These are phyloP conservation scores for Asclepias syriaca DNA, from an alignment of 257 asterid species.

Conservation along the genomic window DNA sequence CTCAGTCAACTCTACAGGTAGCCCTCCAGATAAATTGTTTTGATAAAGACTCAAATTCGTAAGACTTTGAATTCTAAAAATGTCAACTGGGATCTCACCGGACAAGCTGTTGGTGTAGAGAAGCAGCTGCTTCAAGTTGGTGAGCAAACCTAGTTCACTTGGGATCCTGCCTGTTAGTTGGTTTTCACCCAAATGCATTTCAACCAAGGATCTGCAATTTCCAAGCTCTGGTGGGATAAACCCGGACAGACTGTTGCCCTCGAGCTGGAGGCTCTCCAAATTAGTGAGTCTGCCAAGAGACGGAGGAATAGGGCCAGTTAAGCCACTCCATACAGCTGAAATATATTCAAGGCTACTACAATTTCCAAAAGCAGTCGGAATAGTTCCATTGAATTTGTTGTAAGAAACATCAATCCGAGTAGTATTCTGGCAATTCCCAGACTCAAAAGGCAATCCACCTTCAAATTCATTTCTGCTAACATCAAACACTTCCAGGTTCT, in stretches of 20 bases:
- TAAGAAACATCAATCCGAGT: conserved; percentile 37
- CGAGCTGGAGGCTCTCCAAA: conserved; percentile 46
- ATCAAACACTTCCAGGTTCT: conserved; percentile 31
- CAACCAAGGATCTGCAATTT: conserved; percentile 50
- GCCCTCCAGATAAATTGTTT: conserved; percentile 66
- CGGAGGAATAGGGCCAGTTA: conserved; percentile 66
- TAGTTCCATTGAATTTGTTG: conserved; percentile 50
- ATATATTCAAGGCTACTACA: conserved; percentile 42
- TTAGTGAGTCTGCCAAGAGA: conserved; percentile 52
- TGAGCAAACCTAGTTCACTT: conserved; percentile 53
- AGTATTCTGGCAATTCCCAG: conserved; percentile 37
- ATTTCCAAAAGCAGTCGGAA: conserved; percentile 58
- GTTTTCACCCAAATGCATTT: conserved; percentile 44
- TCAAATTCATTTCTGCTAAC: conserved; percentile 45
- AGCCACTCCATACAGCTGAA: conserved; percentile 45
- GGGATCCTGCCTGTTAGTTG: conserved; percentile 61
- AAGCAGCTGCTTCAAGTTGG: conserved; percentile 31
- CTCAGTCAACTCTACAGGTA: conserved; percentile 58
- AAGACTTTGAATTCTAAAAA: conserved; percentile 69
- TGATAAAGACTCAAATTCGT: conserved; percentile 43
- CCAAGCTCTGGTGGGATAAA: conserved; percentile 72
- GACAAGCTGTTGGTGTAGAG: conserved; percentile 54
- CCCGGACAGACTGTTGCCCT: conserved; percentile 58
- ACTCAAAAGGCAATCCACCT: conserved; percentile 48
- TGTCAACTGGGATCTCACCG: conserved; percentile 58